phyloP scores from a whole-genome alignment of 225 moss, liverwort and hornwort genomes.

The Takakia lepidozioides region DNA sequence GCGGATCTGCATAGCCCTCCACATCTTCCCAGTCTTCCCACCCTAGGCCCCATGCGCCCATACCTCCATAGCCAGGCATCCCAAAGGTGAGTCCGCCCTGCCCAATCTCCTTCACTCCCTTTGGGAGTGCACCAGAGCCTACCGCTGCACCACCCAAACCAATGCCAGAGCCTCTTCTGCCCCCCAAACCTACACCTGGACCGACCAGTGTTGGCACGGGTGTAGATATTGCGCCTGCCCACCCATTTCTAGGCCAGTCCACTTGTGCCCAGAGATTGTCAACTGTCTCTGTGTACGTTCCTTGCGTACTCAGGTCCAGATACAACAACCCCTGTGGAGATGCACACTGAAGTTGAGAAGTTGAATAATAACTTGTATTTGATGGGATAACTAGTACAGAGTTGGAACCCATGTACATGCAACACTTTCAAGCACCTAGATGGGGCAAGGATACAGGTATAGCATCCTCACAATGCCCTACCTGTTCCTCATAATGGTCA shows the following conservation, averaged over 20 bases:
- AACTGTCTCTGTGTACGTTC: conserved; percentile 32
- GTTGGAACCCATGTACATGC: too few relatives aligned
- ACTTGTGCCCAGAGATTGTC: conserved; percentile 42
- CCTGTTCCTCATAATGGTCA: too few relatives aligned
- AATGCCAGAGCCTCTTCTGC: conserved; percentile 22
- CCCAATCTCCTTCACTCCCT: conserved; percentile 37
- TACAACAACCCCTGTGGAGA: conserved; percentile 42
- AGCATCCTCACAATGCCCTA: too few relatives aligned
- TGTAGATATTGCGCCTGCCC: conserved; percentile 59
- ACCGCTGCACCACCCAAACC: conserved; percentile 30
- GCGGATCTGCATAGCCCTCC: conserved; percentile 53
- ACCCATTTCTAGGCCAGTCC: conserved; percentile 49
- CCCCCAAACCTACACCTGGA: conserved; percentile 26
- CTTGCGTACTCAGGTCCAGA: conserved; percentile 44
- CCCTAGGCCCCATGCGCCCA: conserved; percentile 71
- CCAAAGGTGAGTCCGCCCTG: conserved; percentile 49
- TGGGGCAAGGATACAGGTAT: too few relatives aligned
- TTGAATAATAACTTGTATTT: too few relatives aligned
- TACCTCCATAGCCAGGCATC: conserved; percentile 66
- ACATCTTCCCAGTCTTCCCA: conserved; percentile 67
- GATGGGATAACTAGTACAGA: background rate
- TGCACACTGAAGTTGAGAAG: background rate
- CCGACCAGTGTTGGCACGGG: conserved; percentile 7
- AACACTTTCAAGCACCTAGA: too few relatives aligned
- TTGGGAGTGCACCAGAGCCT: conserved; percentile 13